These are phyloP conservation scores for Caloboletus inedulis DNA, from an alignment of 1,284 basidiomycete genomes.

Conservation along the genomic window DNA sequence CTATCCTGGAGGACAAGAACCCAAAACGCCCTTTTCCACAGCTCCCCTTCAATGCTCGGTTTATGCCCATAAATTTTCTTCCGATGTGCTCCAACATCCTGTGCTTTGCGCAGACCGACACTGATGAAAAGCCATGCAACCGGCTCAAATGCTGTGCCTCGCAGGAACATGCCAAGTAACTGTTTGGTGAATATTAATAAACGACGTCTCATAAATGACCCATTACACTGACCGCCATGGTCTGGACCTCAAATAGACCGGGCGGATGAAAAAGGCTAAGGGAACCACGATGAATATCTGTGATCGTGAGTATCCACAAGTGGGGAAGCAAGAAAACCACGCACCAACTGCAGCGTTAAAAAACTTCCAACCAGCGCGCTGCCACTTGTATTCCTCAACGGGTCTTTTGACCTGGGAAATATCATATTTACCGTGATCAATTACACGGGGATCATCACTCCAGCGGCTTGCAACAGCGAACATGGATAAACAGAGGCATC, in stretches of 20 bases:
- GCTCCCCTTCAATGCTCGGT: slow-evolving; percentile 56
- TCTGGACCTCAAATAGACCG: slow-evolving; percentile 73
- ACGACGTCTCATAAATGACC: slow-evolving; percentile 1
- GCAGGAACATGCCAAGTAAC: slow-evolving; percentile 48
- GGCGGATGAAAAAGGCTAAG: slow-evolving; percentile 60
- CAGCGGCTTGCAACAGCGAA: slow-evolving; percentile 75
- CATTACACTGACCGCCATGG: slow-evolving; percentile 43
- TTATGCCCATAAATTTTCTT: slow-evolving; percentile 48
- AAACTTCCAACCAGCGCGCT: slow-evolving; percentile 66
- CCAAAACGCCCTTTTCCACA: slow-evolving; percentile 85
- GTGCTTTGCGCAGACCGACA: slow-evolving; percentile 67
- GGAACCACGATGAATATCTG: slow-evolving; percentile 52
- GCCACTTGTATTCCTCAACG: slow-evolving; percentile 38
- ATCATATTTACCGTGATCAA: slow-evolving; percentile 38
- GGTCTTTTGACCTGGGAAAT: slow-evolving; percentile 19
- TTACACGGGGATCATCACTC: slow-evolving; percentile 62
- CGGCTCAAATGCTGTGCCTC: slow-evolving; percentile 55
- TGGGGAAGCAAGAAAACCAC: slow-evolving; percentile 8
- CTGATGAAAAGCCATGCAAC: slow-evolving; percentile 65
- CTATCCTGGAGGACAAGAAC: slow-evolving; percentile 59
- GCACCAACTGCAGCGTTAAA: slow-evolving; percentile 52
- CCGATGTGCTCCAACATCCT: slow-evolving; percentile 67
- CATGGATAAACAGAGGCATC: slow-evolving; percentile 53
- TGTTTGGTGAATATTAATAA: slow-evolving; percentile 21
- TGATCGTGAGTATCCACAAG: slow-evolving; percentile 7